phyloP scores from a whole-genome alignment of 2,329 filamentous ascomycete genomes.

The Trichophaea hybrida region DNA sequence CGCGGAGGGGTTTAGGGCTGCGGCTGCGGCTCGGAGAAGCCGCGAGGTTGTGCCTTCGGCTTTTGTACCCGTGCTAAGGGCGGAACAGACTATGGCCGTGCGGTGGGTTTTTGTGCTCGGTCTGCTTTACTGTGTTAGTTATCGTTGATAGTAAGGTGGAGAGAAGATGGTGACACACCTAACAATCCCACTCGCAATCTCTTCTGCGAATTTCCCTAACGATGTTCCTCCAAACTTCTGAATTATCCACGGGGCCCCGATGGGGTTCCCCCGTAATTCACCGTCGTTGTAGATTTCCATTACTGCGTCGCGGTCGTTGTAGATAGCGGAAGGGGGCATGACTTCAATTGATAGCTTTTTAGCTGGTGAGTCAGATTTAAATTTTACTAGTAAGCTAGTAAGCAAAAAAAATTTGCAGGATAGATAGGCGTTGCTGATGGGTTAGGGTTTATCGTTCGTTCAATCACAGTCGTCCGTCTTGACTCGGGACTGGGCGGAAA shows the following conservation, averaged over 20 bases:
- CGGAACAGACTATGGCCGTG: slow-evolving; percentile 89
- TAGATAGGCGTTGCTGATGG: too few species aligned
- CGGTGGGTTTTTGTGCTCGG: slow-evolving; percentile 35
- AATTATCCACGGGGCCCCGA: slow-evolving; percentile 55
- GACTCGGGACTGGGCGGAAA: too few species aligned
- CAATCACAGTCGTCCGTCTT: too few species aligned
- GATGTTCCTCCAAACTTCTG: slow-evolving; percentile 95
- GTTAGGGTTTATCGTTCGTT: too few species aligned
- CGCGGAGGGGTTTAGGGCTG: slow-evolving; percentile 35
- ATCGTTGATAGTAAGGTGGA: neutral
- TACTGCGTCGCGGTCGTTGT: too few species aligned
- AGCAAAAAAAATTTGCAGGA: too few species aligned
- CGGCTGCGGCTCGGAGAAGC: slow-evolving; percentile 38
- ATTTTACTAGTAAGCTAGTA: too few species aligned
- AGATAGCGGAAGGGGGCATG: too few species aligned
- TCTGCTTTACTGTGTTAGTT: too few species aligned
- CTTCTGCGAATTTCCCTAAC: slow-evolving; percentile 79
- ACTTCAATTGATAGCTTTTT: too few species aligned
- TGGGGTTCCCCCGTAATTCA: slow-evolving; percentile 27
- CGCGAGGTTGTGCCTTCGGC: slow-evolving; percentile 87
- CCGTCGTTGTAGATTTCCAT: neutral
- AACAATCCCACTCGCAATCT: slow-evolving; percentile 59
- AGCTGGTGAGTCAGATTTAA: too few species aligned
- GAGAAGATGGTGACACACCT: slow-evolving; percentile 34
- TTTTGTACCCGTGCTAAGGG: slow-evolving; percentile 85